Evolutionary conservation across 2,329 filamentous ascomycete genomes (phyloP).

Genomic region (Fusarium protoensiforme): DNA sequence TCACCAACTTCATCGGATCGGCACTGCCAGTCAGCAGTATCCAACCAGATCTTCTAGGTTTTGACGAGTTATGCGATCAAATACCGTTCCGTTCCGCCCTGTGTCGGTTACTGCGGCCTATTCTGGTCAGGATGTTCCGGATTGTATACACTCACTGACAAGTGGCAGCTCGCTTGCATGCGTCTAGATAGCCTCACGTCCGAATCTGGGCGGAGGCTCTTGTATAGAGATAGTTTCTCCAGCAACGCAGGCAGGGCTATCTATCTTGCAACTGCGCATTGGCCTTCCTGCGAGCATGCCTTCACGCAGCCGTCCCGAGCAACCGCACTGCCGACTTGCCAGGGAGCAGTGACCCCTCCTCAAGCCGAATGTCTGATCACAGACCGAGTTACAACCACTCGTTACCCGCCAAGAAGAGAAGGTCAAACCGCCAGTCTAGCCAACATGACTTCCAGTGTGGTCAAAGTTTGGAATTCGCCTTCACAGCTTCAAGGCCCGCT

Average conservation of each 20-base stretch:
- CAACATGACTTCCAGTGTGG: conserved; percentile 4
- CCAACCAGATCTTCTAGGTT: neutral
- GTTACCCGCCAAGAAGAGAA: neutral
- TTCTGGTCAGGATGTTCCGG: conserved; percentile 1
- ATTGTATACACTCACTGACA: neutral
- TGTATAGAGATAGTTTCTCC: neutral
- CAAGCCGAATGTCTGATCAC: neutral
- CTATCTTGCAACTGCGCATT: conserved; percentile 14
- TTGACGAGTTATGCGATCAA: neutral
- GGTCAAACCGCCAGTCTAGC: neutral
- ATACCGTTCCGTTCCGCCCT: neutral
- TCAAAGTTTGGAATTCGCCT: conserved; percentile 4
- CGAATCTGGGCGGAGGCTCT: neutral
- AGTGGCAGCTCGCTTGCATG: conserved; percentile 9
- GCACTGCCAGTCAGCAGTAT: conserved; percentile 1
- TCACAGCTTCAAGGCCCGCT: neutral
- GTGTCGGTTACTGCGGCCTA: neutral
- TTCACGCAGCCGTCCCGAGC: neutral
- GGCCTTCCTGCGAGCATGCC: conserved; percentile 10
- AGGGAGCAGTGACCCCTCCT: conserved; percentile 6
- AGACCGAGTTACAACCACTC: neutral
- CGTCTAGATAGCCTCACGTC: conserved; percentile 25
- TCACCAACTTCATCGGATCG: conserved; percentile 7
- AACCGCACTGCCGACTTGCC: conserved; percentile 2
- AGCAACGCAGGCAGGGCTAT: conserved; percentile 2